phyloP scores from a whole-genome alignment of 2,329 filamentous ascomycete species.

The Penicillium decumbens region DNA sequence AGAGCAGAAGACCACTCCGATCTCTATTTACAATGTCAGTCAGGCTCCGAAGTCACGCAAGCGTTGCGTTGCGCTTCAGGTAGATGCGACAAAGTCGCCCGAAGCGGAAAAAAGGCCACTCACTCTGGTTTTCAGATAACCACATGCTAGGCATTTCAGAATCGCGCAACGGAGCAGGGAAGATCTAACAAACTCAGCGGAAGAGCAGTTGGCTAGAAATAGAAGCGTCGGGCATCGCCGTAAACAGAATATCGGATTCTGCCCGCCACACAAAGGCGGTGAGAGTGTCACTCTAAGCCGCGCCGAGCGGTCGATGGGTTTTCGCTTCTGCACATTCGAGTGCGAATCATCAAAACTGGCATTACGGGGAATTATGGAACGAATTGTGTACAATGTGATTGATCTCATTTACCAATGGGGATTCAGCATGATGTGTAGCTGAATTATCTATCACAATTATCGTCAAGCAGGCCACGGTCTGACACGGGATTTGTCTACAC shows the following conservation, averaged over 20 bases:
- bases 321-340: slow-evolving; percentile 4
- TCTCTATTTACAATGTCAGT: slow-evolving; percentile 58
- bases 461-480: background rate
- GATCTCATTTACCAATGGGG: background rate
- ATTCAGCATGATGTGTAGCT: slow-evolving; percentile 9
- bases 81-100: background rate
- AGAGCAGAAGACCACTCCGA: slow-evolving; percentile 96
- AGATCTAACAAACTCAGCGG: background rate
- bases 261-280: slow-evolving; percentile 15
- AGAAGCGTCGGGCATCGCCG: slow-evolving; percentile 1
- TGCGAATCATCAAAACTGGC: background rate
- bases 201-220: background rate
- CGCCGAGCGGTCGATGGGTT: slow-evolving; percentile 17
- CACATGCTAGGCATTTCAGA: slow-evolving; percentile 83
- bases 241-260: slow-evolving; percentile 18
- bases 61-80: background rate
- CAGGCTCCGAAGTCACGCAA: background rate
- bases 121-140: slow-evolving; percentile 94
- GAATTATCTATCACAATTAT: background rate
- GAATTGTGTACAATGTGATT: background rate
- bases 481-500: background rate
- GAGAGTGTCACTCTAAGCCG: slow-evolving; percentile 5
- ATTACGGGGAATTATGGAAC: background rate
- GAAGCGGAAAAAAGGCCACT: slow-evolving; percentile 33
- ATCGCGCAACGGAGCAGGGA: background rate